These are phyloP conservation scores for Neurospora sp. DNA, from an alignment of 495 filamentous ascomycete genomes.

Conservation along the genomic window DNA sequence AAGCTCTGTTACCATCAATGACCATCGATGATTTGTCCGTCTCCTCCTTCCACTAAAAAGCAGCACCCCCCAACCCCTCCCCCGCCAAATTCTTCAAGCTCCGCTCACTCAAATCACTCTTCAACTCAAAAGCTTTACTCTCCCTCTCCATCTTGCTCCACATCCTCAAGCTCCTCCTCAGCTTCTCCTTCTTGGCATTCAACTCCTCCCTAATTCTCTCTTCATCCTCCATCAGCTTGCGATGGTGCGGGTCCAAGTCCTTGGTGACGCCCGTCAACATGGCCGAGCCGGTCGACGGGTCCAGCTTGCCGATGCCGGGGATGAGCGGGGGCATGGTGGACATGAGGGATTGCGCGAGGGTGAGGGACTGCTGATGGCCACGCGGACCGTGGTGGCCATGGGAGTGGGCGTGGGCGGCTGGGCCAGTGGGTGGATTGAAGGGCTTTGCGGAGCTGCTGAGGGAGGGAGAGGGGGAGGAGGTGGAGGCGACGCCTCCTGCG, in stretches of 20 bases:
- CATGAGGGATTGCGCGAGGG: constrained; percentile 31
- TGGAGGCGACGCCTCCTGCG: not conserved
- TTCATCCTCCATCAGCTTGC: constrained; percentile 34
- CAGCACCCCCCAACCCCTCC: constrained; percentile 31
- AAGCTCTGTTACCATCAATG: no score
- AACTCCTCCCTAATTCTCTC: constrained; percentile 35
- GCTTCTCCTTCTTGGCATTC: constrained; percentile 33
- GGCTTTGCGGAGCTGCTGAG: constrained; percentile 21
- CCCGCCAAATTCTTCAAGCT: constrained; percentile 34
- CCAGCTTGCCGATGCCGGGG: constrained; percentile 32
- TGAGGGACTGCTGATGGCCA: constrained; percentile 7
- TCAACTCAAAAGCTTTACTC: constrained; percentile 31
- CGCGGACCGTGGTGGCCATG: constrained; percentile 10
- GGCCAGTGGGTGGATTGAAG: constrained; percentile 42
- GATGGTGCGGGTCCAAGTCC: constrained; percentile 29
- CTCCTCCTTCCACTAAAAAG: constrained; percentile 18
- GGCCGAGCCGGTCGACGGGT: constrained; percentile 16
- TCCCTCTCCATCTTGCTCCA: constrained; percentile 38
- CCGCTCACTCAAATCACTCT: constrained; percentile 34
- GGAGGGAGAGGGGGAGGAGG: constrained; percentile 12
- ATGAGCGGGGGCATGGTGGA: constrained; percentile 30
- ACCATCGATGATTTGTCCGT: no score
- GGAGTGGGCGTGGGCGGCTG: constrained; percentile 23
- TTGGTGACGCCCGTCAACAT: constrained; percentile 25
- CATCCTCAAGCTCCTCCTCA: constrained; percentile 28